Conservation (phyloP, 2,329 filamentous ascomycete species). For the Cladophialophora exuberans region DNA sequence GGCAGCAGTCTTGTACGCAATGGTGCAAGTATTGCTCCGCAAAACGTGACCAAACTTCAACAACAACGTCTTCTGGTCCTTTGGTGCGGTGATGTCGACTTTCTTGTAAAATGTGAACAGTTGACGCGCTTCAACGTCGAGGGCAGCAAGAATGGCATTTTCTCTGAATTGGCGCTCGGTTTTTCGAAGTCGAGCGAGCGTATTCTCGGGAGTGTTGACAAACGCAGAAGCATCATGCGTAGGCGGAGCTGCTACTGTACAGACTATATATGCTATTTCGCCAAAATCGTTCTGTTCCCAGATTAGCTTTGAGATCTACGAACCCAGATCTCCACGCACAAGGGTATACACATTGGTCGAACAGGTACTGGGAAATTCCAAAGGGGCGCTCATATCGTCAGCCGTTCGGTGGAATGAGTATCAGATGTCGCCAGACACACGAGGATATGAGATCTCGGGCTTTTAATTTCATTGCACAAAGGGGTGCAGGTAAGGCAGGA, state of each 20-base stretch:
- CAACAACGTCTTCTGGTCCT: slow-evolving; percentile 32
- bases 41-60: slow-evolving; percentile 32
- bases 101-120: slow-evolving; percentile 36
- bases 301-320: slow-evolving; percentile 4
- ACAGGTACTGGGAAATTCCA: slow-evolving; percentile 31
- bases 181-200: slow-evolving; percentile 27
- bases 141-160: slow-evolving; percentile 30
- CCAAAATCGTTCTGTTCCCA: slow-evolving; percentile 30
- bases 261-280: slow-evolving; percentile 35
- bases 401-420: slow-evolving; percentile 29
- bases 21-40: slow-evolving; percentile 32
- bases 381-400: slow-evolving; percentile 28
- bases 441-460: neutral
- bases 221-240: slow-evolving; percentile 17
- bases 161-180: slow-evolving; percentile 33
- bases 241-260: slow-evolving; percentile 30
- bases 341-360: slow-evolving; percentile 32
- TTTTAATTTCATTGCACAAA: slow-evolving; percentile 24
- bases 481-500: neutral
- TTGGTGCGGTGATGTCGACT: slow-evolving; percentile 31
- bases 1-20: slow-evolving; percentile 33
- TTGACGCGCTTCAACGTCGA: slow-evolving; percentile 30
- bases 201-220: slow-evolving; percentile 18
- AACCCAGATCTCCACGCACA: slow-evolving; percentile 16
- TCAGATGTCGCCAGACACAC: slow-evolving; percentile 20